Conservation (phyloP, 1,284 basidiomycete species). For the Austroboletus novae-zelandiae region DNA sequence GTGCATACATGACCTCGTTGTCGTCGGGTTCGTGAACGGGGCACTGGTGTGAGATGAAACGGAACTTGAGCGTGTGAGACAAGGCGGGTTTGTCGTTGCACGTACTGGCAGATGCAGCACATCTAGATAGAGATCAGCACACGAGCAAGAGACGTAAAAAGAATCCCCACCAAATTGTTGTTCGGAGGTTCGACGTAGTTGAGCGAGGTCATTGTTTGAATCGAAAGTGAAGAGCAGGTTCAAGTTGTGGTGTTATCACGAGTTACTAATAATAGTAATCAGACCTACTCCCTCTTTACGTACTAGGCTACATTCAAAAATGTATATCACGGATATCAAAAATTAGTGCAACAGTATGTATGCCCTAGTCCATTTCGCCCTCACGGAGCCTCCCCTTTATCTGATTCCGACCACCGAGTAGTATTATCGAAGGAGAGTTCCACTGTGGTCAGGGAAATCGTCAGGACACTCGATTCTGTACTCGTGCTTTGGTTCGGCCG, state of each 20-base stretch:
- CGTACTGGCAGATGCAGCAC: slow-evolving; percentile 82
- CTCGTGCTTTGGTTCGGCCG: neutral
- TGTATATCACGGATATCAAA: neutral
- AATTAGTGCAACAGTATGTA: neutral
- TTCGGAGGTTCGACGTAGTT: slow-evolving; percentile 58
- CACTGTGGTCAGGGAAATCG: neutral
- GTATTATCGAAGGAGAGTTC: neutral
- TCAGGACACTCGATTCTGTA: neutral
- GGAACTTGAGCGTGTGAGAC: neutral
- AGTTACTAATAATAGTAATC: slow-evolving; percentile 18
- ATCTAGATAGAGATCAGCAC: slow-evolving; percentile 41
- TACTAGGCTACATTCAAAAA: neutral
- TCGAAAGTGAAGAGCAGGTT: neutral
- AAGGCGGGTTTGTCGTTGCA: neutral
- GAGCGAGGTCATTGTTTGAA: slow-evolving; percentile 24
- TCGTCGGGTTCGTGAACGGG: slow-evolving; percentile 74
- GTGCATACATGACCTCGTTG: slow-evolving; percentile 73
- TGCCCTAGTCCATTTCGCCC: neutral
- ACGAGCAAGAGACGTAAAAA: neutral
- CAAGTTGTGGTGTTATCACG: neutral
- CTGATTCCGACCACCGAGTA: neutral
- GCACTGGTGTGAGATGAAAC: slow-evolving; percentile 39
- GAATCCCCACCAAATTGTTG: slow-evolving; percentile 50
- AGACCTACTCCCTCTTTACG: slow-evolving; percentile 15
- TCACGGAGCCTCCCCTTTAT: neutral